Percentiles rank a stretch among this genome's conserved stretches.
phyloP scores from a whole-genome alignment of 495 filamentous ascomycete species.

The Neurospora sublineolata region DNA sequence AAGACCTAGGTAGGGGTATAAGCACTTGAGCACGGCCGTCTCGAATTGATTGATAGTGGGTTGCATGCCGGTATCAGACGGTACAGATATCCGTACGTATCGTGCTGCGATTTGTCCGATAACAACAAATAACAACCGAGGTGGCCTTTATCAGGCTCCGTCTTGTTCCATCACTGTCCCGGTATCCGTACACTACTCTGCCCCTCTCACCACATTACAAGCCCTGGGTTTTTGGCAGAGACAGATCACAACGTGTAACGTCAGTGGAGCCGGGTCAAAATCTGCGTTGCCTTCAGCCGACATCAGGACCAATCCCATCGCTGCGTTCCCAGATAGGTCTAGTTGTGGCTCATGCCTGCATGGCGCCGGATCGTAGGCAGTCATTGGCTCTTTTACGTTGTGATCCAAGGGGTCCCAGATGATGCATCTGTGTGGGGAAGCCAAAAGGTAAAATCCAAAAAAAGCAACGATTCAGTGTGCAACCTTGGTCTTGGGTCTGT shows the following conservation, averaged over 20 bases:
- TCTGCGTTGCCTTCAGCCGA: background rate
- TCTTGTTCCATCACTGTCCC: background rate
- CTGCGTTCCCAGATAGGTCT: slow-evolving; percentile 8
- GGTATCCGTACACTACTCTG: background rate
- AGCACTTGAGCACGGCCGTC: background rate
- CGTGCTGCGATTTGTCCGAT: background rate
- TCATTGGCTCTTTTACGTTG: slow-evolving; percentile 19
- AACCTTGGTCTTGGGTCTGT: slow-evolving; percentile 13
- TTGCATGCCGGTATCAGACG: background rate
- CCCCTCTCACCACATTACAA: background rate
- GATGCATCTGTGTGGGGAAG: slow-evolving; percentile 11
- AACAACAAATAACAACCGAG: background rate
- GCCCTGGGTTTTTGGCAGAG: background rate
- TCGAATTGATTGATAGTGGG: background rate
- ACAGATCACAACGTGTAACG: background rate
- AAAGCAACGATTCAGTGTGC: slow-evolving; percentile 20
- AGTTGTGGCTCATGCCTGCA: slow-evolving; percentile 18
- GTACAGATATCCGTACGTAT: background rate
- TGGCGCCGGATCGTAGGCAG: background rate
- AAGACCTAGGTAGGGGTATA: background rate
- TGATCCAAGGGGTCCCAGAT: background rate
- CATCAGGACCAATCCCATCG: background rate
- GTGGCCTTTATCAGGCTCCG: background rate
- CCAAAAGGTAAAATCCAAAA: slow-evolving; percentile 26
- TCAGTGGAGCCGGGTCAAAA: background rate